Evolutionary conservation across 2,329 filamentous ascomycete genomes (phyloP).

Genomic region (Fusarium sp.): DNA sequence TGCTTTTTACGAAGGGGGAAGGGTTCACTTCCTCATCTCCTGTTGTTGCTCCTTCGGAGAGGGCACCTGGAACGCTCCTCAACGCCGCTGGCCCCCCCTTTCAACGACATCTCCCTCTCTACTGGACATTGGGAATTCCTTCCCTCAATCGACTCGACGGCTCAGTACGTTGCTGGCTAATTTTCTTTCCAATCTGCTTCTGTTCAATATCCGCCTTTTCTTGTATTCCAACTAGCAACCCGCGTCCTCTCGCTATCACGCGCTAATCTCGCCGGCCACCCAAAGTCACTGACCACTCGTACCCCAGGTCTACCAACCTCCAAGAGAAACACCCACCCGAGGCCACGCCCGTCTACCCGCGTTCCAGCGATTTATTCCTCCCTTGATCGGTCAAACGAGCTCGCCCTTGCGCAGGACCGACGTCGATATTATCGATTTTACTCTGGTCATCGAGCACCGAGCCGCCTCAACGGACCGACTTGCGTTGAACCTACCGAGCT

Average conservation of each 20-base stretch:
- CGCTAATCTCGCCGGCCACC: constrained; percentile 27
- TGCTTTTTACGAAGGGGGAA: constrained; percentile 48
- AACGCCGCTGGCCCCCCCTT: constrained; percentile 44
- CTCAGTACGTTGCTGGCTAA: constrained; percentile 41
- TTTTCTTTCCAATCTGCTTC: constrained; percentile 22
- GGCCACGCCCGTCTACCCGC: constrained; percentile 35
- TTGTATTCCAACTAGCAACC: constrained; percentile 26
- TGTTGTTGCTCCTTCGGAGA: constrained; percentile 43
- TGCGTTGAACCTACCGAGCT: constrained; percentile 37
- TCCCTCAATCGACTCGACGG: constrained; percentile 40
- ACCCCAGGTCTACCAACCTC: constrained; percentile 36
- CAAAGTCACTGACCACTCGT: constrained; percentile 41
- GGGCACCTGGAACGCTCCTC: constrained; percentile 40
- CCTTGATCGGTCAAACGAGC: constrained; percentile 38
- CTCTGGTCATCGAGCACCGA: constrained; percentile 10
- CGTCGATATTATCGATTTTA: constrained; percentile 29
- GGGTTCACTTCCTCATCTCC: constrained; percentile 48
- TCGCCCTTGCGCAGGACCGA: constrained; percentile 29
- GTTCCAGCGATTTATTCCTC: constrained; percentile 40
- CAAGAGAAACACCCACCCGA: constrained; percentile 34
- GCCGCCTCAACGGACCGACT: constrained; percentile 12
- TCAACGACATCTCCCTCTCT: constrained; percentile 36
- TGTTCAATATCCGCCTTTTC: constrained; percentile 26
- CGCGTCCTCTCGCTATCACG: constrained; percentile 25
- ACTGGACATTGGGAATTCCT: constrained; percentile 18